phyloP scores from a whole-genome alignment of 768 basidiomycete genomes.

The Xerocomellus dryophilus region DNA sequence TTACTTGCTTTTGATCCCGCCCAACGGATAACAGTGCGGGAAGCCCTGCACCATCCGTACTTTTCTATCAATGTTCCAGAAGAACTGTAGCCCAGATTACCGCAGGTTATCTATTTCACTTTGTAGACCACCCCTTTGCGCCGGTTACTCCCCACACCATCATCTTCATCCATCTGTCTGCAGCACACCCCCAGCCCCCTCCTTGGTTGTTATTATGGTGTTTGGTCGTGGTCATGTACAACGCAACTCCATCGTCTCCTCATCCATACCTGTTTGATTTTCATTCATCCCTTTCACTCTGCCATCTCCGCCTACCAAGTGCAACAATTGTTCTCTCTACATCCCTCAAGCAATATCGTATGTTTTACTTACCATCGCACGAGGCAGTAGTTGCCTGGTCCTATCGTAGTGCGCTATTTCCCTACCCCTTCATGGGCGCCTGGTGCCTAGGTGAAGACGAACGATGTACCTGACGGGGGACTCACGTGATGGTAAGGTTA shows the following conservation, averaged over 20 bases:
- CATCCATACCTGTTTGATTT: conserved; percentile 30
- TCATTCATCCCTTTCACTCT: conserved; percentile 18
- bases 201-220: conserved; percentile 37
- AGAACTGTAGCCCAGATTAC: conserved; percentile 53
- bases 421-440: conserved; percentile 9
- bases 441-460: conserved; percentile 13
- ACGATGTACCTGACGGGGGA: background rate
- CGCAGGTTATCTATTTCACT: conserved; percentile 34
- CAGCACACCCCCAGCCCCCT: conserved; percentile 19
- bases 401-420: conserved; percentile 23
- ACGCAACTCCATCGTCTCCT: conserved; percentile 30
- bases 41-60: conserved; percentile 86
- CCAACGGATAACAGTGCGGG: conserved; percentile 82
- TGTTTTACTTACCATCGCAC: conserved; percentile 22
- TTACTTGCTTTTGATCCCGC: conserved; percentile 89
- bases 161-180: conserved; percentile 25
- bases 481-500: conserved; percentile 13
- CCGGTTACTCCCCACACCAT: conserved; percentile 18
- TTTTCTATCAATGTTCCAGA: conserved; percentile 66
- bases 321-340: conserved; percentile 30
- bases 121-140: conserved; percentile 33
- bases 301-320: conserved; percentile 26
- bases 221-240: conserved; percentile 38
- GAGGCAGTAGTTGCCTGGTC: conserved; percentile 13
- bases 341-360: conserved; percentile 31